Percentiles rank a stretch among this genome's conserved stretches.
phyloP scores from a whole-genome alignment of 2,329 filamentous ascomycete genomes.

The Botrytis byssoidea region DNA sequence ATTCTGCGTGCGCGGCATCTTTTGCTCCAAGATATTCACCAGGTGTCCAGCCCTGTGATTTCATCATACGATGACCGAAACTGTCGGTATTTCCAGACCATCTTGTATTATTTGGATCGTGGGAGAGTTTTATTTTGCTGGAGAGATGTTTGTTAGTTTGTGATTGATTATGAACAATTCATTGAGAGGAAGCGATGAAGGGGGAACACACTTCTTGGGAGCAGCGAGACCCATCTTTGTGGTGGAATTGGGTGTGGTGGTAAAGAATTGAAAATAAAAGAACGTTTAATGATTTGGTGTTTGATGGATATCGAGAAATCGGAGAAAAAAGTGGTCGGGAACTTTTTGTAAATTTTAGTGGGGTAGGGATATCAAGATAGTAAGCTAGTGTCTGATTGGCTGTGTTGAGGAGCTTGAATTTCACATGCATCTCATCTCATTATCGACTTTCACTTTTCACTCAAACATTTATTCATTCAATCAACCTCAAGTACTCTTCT shows the following conservation, averaged over 20 bases:
- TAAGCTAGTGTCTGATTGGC: constrained; percentile 8
- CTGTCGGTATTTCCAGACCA: constrained; percentile 81
- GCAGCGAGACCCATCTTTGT: constrained; percentile 65
- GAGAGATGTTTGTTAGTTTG: constrained; percentile 46
- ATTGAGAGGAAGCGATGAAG: constrained; percentile 28
- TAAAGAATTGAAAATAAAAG: background rate
- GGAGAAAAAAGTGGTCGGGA: constrained; percentile 21
- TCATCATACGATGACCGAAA: constrained; percentile 88
- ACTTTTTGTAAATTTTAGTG: constrained; percentile 19
- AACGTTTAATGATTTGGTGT: background rate
- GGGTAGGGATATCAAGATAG: background rate
- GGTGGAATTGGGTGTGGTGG: background rate
- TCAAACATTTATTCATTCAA: background rate
- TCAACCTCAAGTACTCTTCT: background rate
- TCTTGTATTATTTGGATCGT: constrained; percentile 93
- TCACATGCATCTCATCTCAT: constrained; percentile 6
- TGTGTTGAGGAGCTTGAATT: background rate
- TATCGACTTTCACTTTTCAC: background rate
- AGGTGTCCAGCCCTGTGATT: constrained; percentile 85
- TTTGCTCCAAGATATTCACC: constrained; percentile 79
- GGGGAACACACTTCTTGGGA: constrained; percentile 58
- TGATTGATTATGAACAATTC: background rate
- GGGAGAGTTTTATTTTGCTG: constrained; percentile 63
- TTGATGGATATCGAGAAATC: constrained; percentile 11
- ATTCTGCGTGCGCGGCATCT: constrained; percentile 69